Evolutionary conservation across 2,329 filamentous ascomycete genomes (phyloP), one percentile per base, ranked within the genome.

Genomic region (Colletotrichum tropicale): DNA sequence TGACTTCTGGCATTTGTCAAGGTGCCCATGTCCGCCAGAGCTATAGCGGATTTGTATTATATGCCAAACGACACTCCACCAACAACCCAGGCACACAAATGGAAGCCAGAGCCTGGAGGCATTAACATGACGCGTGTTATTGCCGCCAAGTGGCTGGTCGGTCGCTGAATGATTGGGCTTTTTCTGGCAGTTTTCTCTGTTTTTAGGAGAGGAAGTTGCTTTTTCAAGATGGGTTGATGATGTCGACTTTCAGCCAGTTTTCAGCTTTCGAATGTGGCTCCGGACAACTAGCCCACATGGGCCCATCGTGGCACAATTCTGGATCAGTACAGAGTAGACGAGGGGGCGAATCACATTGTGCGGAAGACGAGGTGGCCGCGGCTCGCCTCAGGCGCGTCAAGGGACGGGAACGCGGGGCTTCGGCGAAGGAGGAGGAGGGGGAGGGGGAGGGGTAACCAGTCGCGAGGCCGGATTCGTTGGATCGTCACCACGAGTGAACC

Each of bases 111-210:
- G 55, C 24, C 26, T 62, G 26, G 30, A 62, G 71, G 74, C 80
- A 80, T 78, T 80, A 80, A 78, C 80, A 79, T 80, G 78, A 80
- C 75, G 76, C 77, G 70, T 76, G 65, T 65, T 79, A 58, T 76
- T 76, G 71, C 24, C 61, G 74, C 71, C 71, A 66, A 76, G 71
- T 38, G 52, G 55, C 62, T 12, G 26, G 26, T 55, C 24, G 60
- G 48, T 74, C 48, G 58, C 60, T 48, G 64, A 65, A 64, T 52
- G 65, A 69, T 68, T 69, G 74, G 64, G 21, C 65, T 74, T 52
- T 43, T 60, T 26, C 21, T 52, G 43, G 32, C 10, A 65, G 18
- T 30, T 30, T 28, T 69, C 10, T 9, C 30, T 48, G 18, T 21
- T 66, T 38, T 18, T 30, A 66, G 65, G 32, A 60, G 26, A 36